Percentiles rank a stretch among this genome's conserved stretches.
These are phyloP conservation scores for Lentinula novae-zelandiae DNA, from an alignment of 1,284 basidiomycete genomes.

Conservation along the genomic window DNA sequence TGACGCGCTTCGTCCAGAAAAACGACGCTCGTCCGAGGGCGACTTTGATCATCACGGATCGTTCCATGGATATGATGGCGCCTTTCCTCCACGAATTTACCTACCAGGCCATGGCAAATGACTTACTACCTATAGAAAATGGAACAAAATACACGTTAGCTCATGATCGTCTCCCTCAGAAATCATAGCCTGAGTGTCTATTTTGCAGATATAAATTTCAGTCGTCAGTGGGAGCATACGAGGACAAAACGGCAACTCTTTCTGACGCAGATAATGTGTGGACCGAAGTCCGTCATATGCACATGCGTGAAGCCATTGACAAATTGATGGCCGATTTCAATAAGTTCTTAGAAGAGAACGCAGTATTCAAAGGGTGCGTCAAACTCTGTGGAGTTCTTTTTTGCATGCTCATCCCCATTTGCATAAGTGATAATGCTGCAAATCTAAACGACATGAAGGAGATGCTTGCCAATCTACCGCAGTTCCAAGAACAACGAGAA, in stretches of 20 bases:
- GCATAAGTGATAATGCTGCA: conserved; percentile 68
- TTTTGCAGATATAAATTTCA: conserved; percentile 79
- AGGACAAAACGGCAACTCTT: conserved; percentile 84
- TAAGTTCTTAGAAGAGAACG: conserved; percentile 89
- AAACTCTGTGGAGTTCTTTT: neutral
- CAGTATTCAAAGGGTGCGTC: conserved; percentile 81
- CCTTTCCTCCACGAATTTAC: conserved; percentile 98
- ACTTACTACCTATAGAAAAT: conserved; percentile 85
- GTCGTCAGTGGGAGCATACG: conserved; percentile 74
- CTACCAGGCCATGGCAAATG: conserved; percentile 98
- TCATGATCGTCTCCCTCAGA: neutral
- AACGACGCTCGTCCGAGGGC: conserved; percentile 72
- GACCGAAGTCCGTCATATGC: conserved; percentile 91
- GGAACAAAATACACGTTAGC: conserved; percentile 83
- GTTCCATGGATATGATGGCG: conserved; percentile 89
- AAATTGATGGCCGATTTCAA: conserved; percentile 95
- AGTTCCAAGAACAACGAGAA: conserved; percentile 94
- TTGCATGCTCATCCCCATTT: neutral
- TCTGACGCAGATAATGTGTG: conserved; percentile 89
- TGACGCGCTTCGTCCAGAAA: conserved; percentile 43
- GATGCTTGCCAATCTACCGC: conserved; percentile 93
- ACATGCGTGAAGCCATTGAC: conserved; percentile 98
- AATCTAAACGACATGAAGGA: conserved; percentile 98
- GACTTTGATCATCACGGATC: conserved; percentile 90
- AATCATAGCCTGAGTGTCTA: neutral